These are phyloP conservation scores for Scleroderma citrinum DNA, from an alignment of 768 basidiomycete species.

Conservation along the genomic window DNA sequence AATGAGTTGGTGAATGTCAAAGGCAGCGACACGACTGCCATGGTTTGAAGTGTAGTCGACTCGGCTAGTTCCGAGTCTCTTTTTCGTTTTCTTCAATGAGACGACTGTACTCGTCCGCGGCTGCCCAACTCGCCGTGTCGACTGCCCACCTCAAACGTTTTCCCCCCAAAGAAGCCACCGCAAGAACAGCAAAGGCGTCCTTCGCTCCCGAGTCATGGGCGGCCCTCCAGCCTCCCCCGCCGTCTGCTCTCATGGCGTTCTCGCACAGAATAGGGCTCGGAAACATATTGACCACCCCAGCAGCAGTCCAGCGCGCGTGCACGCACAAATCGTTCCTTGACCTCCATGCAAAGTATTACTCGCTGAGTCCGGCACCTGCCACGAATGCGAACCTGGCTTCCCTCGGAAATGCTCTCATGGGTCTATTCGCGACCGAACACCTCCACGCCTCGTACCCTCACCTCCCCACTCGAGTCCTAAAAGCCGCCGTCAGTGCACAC, in stretches of 20 bases:
- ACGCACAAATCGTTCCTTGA: slow-evolving; percentile 69
- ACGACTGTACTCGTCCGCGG: slow-evolving; percentile 43
- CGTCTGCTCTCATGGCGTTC: slow-evolving; percentile 68
- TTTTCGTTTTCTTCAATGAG: too few relatives aligned
- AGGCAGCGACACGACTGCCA: slow-evolving; percentile 90
- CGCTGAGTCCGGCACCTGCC: slow-evolving; percentile 40
- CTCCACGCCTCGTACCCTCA: slow-evolving; percentile 57
- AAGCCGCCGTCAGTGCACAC: slow-evolving; percentile 87
- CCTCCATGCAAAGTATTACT: slow-evolving; percentile 51
- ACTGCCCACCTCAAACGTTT: slow-evolving; percentile 49
- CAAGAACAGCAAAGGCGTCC: slow-evolving; percentile 30
- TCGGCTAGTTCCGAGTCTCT: slow-evolving; percentile 28
- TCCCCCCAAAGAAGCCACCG: slow-evolving; percentile 54
- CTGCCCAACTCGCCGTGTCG: slow-evolving; percentile 48
- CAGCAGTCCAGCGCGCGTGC: slow-evolving; percentile 54
- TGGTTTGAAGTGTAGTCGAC: slow-evolving; percentile 22
- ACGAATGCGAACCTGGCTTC: slow-evolving; percentile 70
- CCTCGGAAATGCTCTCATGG: slow-evolving; percentile 79
- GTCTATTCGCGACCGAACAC: slow-evolving; percentile 79
- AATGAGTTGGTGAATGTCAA: slow-evolving; percentile 87
- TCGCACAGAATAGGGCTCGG: slow-evolving; percentile 71
- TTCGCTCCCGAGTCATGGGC: slow-evolving; percentile 71
- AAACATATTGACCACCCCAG: slow-evolving; percentile 45
- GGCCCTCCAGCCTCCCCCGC: slow-evolving; percentile 62
- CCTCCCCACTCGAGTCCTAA: slow-evolving; percentile 85